Percentiles rank a stretch among this genome's conserved stretches.
Conservation (phyloP, 768 basidiomycete species). For the Boletus tomentosulus region DNA sequence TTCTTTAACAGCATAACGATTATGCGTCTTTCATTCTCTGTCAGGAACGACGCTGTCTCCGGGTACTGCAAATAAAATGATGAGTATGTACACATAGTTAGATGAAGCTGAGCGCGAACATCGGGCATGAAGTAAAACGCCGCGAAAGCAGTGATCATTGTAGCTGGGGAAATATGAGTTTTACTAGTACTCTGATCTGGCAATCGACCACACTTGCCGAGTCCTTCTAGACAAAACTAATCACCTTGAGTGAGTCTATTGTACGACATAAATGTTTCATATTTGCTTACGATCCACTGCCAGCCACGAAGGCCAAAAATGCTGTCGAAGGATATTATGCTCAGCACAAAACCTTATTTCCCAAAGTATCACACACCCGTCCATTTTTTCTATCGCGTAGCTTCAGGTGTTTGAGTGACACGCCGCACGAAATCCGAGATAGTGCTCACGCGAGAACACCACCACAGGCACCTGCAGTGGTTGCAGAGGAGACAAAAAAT, state of each 20-base stretch:
- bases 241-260: not conserved
- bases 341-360: not conserved
- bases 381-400: not conserved
- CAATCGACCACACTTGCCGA: not conserved
- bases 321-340: not conserved
- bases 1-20: not conserved
- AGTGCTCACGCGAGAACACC: not conserved
- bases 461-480: not conserved
- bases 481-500: not conserved
- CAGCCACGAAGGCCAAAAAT: not conserved
- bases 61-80: not conserved
- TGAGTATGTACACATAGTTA: not conserved
- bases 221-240: conserved; percentile 2
- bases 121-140: not conserved
- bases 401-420: not conserved
- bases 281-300: conserved; percentile 4
- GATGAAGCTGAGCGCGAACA: not conserved
- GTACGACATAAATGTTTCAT: not conserved
- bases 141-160: not conserved
- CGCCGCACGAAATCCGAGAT: not conserved
- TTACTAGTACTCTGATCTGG: not conserved
- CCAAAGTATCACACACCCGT: not conserved
- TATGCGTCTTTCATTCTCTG: not conserved
- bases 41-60: not conserved
- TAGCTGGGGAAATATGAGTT: not conserved